Evolutionary conservation across 805 yeast genomes (phyloP).

Genomic region (Pichia manshurica): DNA sequence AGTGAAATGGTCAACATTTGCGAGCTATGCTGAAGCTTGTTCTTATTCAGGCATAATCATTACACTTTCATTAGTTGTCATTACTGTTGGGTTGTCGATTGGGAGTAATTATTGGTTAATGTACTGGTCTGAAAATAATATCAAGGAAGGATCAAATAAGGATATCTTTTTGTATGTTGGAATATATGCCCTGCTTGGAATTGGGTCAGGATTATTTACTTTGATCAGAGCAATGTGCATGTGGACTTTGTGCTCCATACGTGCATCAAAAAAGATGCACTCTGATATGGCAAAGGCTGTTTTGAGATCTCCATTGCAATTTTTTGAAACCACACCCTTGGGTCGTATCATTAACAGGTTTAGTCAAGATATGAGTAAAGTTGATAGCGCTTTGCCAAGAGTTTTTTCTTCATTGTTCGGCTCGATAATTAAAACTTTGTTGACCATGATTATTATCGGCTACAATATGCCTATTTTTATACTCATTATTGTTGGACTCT

Average conservation of each 20-base stretch:
- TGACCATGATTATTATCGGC: constrained; percentile 49
- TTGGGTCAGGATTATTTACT: constrained; percentile 44
- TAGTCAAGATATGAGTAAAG: constrained; percentile 52
- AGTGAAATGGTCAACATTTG: constrained; percentile 49
- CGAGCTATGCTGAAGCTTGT: constrained; percentile 55
- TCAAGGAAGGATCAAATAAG: constrained; percentile 37
- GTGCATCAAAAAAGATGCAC: constrained; percentile 52
- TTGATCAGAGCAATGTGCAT: constrained; percentile 42
- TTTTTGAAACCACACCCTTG: constrained; percentile 64
- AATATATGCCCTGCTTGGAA: constrained; percentile 51
- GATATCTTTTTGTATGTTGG: constrained; percentile 43
- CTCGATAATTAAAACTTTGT: constrained; percentile 38
- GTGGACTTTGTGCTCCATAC: constrained; percentile 47
- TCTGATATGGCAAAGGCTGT: constrained; percentile 50
- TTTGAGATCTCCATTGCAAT: constrained; percentile 55
- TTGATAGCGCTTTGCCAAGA: constrained; percentile 54
- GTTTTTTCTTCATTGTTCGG: constrained; percentile 44
- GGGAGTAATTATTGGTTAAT: constrained; percentile 60
- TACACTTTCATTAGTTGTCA: constrained; percentile 31
- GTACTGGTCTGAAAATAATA: constrained; percentile 58
- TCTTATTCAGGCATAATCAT: constrained; percentile 43
- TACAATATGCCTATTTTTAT: constrained; percentile 50
- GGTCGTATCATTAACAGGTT: constrained; percentile 64
- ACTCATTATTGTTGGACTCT: constrained; percentile 40
- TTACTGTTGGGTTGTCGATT: constrained; percentile 28